Evolutionary conservation across 2,329 filamentous ascomycete species (phyloP), one percentile per base, ranked within the genome.

Genomic region (Diplodia sapinea): DNA sequence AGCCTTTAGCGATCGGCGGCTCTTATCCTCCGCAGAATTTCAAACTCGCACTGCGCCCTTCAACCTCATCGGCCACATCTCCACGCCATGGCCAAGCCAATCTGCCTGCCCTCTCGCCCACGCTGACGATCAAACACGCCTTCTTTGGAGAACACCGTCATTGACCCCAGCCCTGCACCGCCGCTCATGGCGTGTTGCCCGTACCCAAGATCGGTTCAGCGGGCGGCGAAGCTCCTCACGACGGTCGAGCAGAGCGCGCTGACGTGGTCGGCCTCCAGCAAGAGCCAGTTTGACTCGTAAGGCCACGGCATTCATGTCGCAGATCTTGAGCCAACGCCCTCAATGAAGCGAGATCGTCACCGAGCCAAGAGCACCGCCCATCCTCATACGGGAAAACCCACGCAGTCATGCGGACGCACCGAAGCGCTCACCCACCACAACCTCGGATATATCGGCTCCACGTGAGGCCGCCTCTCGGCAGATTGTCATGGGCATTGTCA

Each of bases 341-440:
- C 47, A 29, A 63, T 38, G 59, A 51, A 63, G 59, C 59, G 47
- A 63, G 59, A 63, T 63, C 59, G 59, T 51, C 59, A 17, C 59
- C 43, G 17, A 38, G 59, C 59, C 59, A 63, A 51, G 59, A 50
- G 15, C 43, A 50, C 59, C 31, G 59, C 47, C 59, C 59, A 63
- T 63, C 59, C 47, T 63, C 47, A 63, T 63, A 51, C 38, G 59
- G 40, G 43, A 43, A 17, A 43, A 4, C 13, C 38, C 56, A 31
- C 36, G 29, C 29, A 38, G 59, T 63, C 59, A 63, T 63, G 59
- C 59, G 59, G 59, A 50, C 43, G 11, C n/a, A 20, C 57, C 57
- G 31, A 33, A 33, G 31, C 26, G 26, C 26, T 26, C 26, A 26
- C 26, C 26, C 26, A 26, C 26, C 26, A 8, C 31, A 33, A 33